Base-by-base conservation (phyloP, 164 flowering plant genomes). In the Cinnamomum micranthum region DNA sequence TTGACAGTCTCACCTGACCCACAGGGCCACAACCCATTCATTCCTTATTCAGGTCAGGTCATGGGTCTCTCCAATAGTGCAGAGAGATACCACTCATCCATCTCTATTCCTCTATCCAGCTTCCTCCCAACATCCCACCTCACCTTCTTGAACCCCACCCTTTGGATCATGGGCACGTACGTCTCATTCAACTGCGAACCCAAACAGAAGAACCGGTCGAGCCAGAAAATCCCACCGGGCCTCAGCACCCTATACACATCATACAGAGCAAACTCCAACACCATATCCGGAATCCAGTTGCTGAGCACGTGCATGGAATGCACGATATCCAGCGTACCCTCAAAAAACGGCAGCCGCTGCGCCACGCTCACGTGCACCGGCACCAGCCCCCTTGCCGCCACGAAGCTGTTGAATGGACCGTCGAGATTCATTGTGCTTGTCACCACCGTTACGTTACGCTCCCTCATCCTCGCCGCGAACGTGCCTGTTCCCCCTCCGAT, bases 161-260 rank as follows among this genome's bases (percentile, higher is more conserved):
- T 60, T 13, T 75, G 74, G 6, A 86, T 19, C 85, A 84, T 68
- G 23, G 82, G 85, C 31, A 70, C 71, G 27, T 82, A 82, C 0
- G 80, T 82, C 0, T 50, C 70, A 25, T 88, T 78, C 71, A 84
- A 70, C 76, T 88, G 82, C 1, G 67, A 19, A 3, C 80, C 82
- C 1, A 23, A 1, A 71, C 91, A 87, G 81, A 85, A 87, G 83
- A 86, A 88, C 10, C 66, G 80, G 50, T 88, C 89, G 4, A 88
- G 77, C 89, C 87, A 87, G 74, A 87, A 82, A 2, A 87, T 67
- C 47, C 89, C 91, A 2, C 87, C 86, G 0, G 88, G 85, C 81
- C 88, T 84, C 81, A 88, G 31, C 17, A 85, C 88, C 52, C 89
- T 77, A 74, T 85, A 76, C 4, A 84, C 72, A 62, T 88, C 89